phyloP scores from a whole-genome alignment of 1,284 basidiomycete genomes.

The Vanrija sp. region DNA sequence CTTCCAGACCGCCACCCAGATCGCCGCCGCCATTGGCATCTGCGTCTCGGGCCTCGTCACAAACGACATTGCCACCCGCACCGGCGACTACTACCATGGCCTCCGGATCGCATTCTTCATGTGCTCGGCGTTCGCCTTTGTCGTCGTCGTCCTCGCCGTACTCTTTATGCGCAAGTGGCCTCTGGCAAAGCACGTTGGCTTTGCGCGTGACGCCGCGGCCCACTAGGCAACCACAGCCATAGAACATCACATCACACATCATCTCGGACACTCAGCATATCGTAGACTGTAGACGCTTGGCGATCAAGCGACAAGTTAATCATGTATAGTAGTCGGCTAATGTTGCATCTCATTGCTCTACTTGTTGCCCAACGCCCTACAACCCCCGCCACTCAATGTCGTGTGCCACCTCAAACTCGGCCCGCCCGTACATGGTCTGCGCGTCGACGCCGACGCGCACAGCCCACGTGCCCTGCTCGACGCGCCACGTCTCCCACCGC shows the following conservation, averaged over 20 bases:
- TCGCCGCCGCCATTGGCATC: constrained; percentile 28
- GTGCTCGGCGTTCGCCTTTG: constrained; percentile 21
- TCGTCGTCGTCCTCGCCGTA: constrained; percentile 9
- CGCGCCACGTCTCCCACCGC: constrained; percentile 31
- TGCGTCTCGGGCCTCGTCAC: constrained; percentile 22
- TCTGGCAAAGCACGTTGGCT: constrained; percentile 12
- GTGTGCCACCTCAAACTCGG: constrained; percentile 25
- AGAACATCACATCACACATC: too few species aligned
- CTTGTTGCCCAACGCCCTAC: neutral
- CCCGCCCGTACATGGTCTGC: constrained; percentile 22
- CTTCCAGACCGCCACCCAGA: constrained; percentile 31
- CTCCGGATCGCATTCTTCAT: constrained; percentile 25
- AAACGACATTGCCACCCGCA: constrained; percentile 10
- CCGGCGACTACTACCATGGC: constrained; percentile 15
- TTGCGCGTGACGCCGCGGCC: neutral
- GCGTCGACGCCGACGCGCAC: constrained; percentile 35
- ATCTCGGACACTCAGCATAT: neutral
- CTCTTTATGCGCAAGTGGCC: constrained; percentile 15
- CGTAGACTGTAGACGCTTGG: neutral
- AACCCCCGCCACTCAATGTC: constrained; percentile 36
- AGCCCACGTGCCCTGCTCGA: constrained; percentile 39
- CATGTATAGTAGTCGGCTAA: neutral
- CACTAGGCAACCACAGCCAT: neutral
- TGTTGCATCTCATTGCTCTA: neutral
- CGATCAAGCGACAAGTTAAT: neutral